These are phyloP conservation scores for Tubosaeta sp. DNA, from an alignment of 768 basidiomycete genomes.

Conservation along the genomic window DNA sequence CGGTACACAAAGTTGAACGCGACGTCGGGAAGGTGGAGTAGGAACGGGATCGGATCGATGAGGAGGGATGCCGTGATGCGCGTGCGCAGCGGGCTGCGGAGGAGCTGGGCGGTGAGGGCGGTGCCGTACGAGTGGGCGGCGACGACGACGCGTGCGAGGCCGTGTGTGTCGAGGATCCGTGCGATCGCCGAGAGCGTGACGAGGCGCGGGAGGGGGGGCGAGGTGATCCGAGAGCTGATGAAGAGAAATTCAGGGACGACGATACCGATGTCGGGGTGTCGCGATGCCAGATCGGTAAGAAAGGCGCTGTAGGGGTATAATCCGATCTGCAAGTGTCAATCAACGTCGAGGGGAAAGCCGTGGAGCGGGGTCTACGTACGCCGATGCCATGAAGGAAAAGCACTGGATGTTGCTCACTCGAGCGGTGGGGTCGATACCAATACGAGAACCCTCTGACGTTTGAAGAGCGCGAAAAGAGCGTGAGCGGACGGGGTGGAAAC, in stretches of 20 bases:
- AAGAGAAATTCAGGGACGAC: constrained; percentile 57
- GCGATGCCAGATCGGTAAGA: constrained; percentile 39
- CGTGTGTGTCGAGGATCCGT: constrained; percentile 42
- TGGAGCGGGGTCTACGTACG: constrained; percentile 27
- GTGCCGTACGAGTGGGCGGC: constrained; percentile 63
- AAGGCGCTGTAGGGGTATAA: constrained; percentile 54
- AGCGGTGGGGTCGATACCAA: constrained; percentile 49
- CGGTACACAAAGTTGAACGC: constrained; percentile 68
- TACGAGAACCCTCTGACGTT: constrained; percentile 35
- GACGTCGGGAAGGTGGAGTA: constrained; percentile 59
- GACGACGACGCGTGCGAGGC: constrained; percentile 39
- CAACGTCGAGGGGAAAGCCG: neutral
- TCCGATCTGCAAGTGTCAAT: constrained; percentile 46
- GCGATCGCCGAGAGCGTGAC: constrained; percentile 42
- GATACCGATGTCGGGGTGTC: constrained; percentile 52
- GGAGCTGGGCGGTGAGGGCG: constrained; percentile 49
- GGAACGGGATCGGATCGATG: constrained; percentile 62
- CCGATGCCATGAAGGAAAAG: constrained; percentile 72
- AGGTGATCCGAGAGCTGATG: constrained; percentile 58
- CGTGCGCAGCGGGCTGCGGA: constrained; percentile 31
- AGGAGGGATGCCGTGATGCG: constrained; percentile 46
- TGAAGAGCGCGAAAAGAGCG: constrained; percentile 41
- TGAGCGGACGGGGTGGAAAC: constrained; percentile 53
- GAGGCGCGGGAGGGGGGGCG: constrained; percentile 40
- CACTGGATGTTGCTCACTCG: constrained; percentile 45